These are phyloP conservation scores for Globisporangium ultimum DNA, from an alignment of 352 stramenopile genomes.

Conservation along the genomic window DNA sequence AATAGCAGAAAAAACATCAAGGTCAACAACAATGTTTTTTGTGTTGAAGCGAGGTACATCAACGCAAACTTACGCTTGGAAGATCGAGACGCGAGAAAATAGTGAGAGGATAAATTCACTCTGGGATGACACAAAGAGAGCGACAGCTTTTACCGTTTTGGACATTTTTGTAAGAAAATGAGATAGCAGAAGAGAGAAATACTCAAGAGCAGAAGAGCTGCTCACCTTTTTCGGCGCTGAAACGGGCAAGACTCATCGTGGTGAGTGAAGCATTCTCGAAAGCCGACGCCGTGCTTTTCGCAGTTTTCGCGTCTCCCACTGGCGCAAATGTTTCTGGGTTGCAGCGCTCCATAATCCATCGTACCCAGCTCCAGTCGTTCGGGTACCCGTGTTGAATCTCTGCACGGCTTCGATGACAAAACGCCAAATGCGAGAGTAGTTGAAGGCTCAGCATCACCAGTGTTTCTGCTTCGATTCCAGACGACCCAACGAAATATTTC, in stretches of 20 bases:
- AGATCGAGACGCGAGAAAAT: not conserved
- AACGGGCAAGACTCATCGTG: conserved; percentile 12
- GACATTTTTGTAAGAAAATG: not conserved
- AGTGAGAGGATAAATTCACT: conserved; percentile 11
- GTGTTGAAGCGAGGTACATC: not conserved
- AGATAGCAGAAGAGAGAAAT: not conserved
- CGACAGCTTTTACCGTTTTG: conserved; percentile 3
- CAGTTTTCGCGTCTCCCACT: not conserved
- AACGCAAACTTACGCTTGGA: not conserved
- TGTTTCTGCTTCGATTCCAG: not conserved
- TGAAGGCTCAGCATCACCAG: conserved; percentile 5
- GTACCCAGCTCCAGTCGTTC: conserved; percentile 8
- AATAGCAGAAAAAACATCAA: too few relatives aligned
- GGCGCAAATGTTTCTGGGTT: not conserved
- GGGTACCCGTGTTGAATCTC: conserved; percentile 10
- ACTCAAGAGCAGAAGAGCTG: not conserved
- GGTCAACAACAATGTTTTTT: not conserved
- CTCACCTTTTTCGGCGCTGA: conserved; percentile 14
- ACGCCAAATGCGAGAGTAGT: conserved; percentile 6
- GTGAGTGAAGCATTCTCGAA: not conserved
- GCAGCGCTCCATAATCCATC: conserved; percentile 13
- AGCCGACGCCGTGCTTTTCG: not conserved
- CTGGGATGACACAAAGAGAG: conserved; percentile 5
- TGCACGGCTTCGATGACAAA: conserved; percentile 5
- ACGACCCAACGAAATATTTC: conserved; percentile 10